Evolutionary conservation across 2,329 filamentous ascomycete genomes (phyloP).

Genomic region (Aspergillus terreus): DNA sequence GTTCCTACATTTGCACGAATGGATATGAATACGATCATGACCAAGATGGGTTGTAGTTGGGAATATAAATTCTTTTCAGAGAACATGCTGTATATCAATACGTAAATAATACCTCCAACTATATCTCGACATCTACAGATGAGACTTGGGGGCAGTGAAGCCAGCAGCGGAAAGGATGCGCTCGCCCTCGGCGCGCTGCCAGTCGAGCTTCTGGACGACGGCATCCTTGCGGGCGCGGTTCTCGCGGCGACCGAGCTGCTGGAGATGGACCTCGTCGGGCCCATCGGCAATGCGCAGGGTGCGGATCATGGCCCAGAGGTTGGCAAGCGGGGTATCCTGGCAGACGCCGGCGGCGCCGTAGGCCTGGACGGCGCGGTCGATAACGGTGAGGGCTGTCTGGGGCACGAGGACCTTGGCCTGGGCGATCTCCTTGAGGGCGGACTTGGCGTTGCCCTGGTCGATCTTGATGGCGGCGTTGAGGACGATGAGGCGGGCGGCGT

Average conservation of each 20-base stretch:
- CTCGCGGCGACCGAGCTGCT: constrained; percentile 55
- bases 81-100: not conserved
- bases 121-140: constrained; percentile 21
- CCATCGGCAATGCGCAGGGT: constrained; percentile 87
- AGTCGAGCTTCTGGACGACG: constrained; percentile 39
- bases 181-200: constrained; percentile 39
- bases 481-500: constrained; percentile 82
- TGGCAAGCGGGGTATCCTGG: constrained; percentile 89
- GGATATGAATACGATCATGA: not conserved
- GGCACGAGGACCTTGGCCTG: constrained; percentile 93
- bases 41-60: no score
- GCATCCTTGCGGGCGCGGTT: constrained; percentile 48
- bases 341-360: constrained; percentile 88
- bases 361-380: constrained; percentile 90
- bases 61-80: not conserved
- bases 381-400: constrained; percentile 74
- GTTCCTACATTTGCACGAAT: not conserved
- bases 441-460: constrained; percentile 83
- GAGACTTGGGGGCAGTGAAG: constrained; percentile 27
- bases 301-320: constrained; percentile 74
- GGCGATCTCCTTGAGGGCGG: constrained; percentile 86
- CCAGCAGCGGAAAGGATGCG: constrained; percentile 35
- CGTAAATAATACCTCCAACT: no score
- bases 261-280: constrained; percentile 89
- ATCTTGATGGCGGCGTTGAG: constrained; percentile 95